Evolutionary conservation across 208 protist species (phyloP).

Genomic region (Leishmania martiniquensis): DNA sequence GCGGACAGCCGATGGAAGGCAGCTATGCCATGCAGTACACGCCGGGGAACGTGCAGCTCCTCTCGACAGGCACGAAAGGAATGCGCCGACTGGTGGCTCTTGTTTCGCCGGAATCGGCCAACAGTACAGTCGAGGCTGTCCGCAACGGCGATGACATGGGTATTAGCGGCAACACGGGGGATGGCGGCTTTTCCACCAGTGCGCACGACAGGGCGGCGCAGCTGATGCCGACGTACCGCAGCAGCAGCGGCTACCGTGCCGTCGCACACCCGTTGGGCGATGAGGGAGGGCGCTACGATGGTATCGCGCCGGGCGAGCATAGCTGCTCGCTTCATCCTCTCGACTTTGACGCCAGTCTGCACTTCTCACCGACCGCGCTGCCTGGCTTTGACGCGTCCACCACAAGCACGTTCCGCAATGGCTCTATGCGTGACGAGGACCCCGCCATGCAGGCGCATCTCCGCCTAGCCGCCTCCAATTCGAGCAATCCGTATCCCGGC

Average conservation of each 20-base stretch:
- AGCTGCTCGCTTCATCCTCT: constrained; percentile 21
- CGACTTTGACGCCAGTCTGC: constrained; percentile 43
- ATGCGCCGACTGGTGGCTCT: constrained; percentile 25
- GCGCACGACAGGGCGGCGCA: not conserved
- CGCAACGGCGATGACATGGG: constrained; percentile 19
- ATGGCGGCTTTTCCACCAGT: not conserved
- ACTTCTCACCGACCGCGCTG: constrained; percentile 39
- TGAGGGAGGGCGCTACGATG: constrained; percentile 4
- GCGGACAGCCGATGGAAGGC: constrained; percentile 10
- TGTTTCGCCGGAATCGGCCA: constrained; percentile 25
- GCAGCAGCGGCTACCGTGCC: constrained; percentile 15
- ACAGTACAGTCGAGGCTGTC: constrained; percentile 6
- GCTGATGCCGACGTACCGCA: not conserved
- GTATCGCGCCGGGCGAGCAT: constrained; percentile 2
- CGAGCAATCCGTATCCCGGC: constrained; percentile 5
- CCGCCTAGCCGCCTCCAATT: constrained; percentile 20
- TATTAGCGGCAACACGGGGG: constrained; percentile 3
- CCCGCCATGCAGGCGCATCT: constrained; percentile 6
- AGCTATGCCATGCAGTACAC: constrained; percentile 21
- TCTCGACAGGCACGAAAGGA: constrained; percentile 24
- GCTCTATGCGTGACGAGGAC: constrained; percentile 34
- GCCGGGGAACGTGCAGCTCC: constrained; percentile 32
- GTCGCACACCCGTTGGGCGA: constrained; percentile 4
- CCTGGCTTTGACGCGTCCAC: constrained; percentile 38
- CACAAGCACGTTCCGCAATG: constrained; percentile 27